Evolutionary conservation across 106 monocot genomes (phyloP).

Genomic region (Xerophyta viscosa): DNA sequence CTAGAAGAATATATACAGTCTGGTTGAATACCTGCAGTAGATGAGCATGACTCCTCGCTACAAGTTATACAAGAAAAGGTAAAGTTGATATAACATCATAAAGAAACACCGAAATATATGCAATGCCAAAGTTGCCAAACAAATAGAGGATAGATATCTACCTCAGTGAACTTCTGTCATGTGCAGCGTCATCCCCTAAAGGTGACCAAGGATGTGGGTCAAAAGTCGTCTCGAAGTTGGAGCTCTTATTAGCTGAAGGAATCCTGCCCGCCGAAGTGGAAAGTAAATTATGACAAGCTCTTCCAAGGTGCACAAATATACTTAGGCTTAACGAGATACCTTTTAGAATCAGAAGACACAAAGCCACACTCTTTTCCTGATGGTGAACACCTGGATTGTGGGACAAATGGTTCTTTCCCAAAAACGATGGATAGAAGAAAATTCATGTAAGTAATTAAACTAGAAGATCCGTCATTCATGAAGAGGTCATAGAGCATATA

Average conservation of each 20-base stretch:
- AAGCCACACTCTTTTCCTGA: constrained; percentile 8
- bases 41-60: constrained; percentile 59
- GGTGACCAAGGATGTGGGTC: constrained; percentile 27
- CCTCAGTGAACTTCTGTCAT: constrained; percentile 44
- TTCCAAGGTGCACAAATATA: no score
- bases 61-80: background rate
- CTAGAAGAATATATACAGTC: background rate
- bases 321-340: constrained; percentile 14
- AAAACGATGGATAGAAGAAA: no score
- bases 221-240: constrained; percentile 19
- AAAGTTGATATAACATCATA: background rate
- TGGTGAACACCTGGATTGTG: constrained; percentile 14
- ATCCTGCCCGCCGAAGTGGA: constrained; percentile 18
- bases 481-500: no score
- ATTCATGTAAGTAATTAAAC: no score
- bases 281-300: no score
- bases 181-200: constrained; percentile 15
- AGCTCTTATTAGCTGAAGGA: constrained; percentile 8
- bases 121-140: no score
- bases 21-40: constrained; percentile 39
- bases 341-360: constrained; percentile 26
- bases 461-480: no score
- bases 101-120: background rate
- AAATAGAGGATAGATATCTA: constrained; percentile 4
- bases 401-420: constrained; percentile 5